These are phyloP conservation scores for Mycocentrospora acerina DNA, from an alignment of 2,329 filamentous ascomycete species.

Conservation along the genomic window DNA sequence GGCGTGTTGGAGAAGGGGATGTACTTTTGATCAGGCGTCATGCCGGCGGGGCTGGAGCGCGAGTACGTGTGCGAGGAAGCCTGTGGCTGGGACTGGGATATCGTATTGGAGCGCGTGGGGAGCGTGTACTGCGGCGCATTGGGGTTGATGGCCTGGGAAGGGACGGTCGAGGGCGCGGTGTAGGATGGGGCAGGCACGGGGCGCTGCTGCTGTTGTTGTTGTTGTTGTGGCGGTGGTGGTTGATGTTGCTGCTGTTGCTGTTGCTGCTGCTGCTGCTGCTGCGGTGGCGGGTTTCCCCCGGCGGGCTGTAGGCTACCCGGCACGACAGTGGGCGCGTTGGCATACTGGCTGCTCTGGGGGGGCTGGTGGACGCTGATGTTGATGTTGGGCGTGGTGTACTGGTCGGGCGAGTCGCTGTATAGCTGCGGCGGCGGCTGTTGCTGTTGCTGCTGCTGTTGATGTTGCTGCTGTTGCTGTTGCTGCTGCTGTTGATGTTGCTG, in stretches of 20 bases:
- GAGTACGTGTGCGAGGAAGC: slow-evolving; percentile 63
- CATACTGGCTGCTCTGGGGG: slow-evolving; percentile 51
- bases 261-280: slow-evolving; percentile 54
- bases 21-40: slow-evolving; percentile 62
- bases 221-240: no score
- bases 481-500: slow-evolving; percentile 13
- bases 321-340: slow-evolving; percentile 44
- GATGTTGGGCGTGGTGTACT: slow-evolving; percentile 57
- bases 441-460: slow-evolving; percentile 32
- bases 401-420: slow-evolving; percentile 51
- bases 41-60: slow-evolving; percentile 74
- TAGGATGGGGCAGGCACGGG: slow-evolving; percentile 56
- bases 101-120: slow-evolving; percentile 65
- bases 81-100: slow-evolving; percentile 55
- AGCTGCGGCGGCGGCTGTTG: slow-evolving; percentile 48
- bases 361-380: slow-evolving; percentile 63
- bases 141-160: slow-evolving; percentile 55
- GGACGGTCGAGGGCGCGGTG: slow-evolving; percentile 59
- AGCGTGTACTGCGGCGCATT: slow-evolving; percentile 63
- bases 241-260: no score
- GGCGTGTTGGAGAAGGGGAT: slow-evolving; percentile 66
- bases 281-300: slow-evolving; percentile 47
- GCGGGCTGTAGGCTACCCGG: slow-evolving; percentile 62
- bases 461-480: slow-evolving; percentile 34
- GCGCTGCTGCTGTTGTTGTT: slow-evolving; percentile 53